These are phyloP conservation scores for Tuber borchii DNA, from an alignment of 495 filamentous ascomycete species.

Conservation along the genomic window DNA sequence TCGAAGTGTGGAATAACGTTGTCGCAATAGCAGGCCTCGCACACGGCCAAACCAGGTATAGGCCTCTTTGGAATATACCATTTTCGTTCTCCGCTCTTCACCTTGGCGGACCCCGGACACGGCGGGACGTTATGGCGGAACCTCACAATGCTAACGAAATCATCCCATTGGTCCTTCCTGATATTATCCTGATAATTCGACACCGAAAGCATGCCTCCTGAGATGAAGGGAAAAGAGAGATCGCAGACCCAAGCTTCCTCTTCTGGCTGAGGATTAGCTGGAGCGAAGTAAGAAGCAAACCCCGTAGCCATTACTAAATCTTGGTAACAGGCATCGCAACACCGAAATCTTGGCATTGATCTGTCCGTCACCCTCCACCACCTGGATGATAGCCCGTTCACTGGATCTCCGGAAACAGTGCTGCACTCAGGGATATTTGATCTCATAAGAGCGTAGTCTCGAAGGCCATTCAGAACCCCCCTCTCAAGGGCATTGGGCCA, in stretches of 20 bases:
- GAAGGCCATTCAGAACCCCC: slow-evolving; percentile 23
- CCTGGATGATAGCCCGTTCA: slow-evolving; percentile 14
- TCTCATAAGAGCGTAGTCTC: slow-evolving; percentile 28
- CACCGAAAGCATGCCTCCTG: slow-evolving; percentile 28
- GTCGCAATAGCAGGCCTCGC: slow-evolving; percentile 44
- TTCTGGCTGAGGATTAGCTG: slow-evolving; percentile 31
- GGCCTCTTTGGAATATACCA: slow-evolving; percentile 43
- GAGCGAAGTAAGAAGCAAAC: slow-evolving; percentile 38
- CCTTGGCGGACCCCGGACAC: slow-evolving; percentile 25
- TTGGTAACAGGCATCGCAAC: slow-evolving; percentile 45
- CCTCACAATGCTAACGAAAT: slow-evolving; percentile 40
- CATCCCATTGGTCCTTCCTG: slow-evolving; percentile 39
- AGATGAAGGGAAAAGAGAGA: slow-evolving; percentile 40
- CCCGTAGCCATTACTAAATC: slow-evolving; percentile 41
- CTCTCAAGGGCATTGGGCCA: slow-evolving; percentile 25
- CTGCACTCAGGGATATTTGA: slow-evolving; percentile 23
- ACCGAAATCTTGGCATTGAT: slow-evolving; percentile 40
- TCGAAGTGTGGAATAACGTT: slow-evolving; percentile 41
- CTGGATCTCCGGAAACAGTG: slow-evolving; percentile 18
- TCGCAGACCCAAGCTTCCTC: slow-evolving; percentile 43
- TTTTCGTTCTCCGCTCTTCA: slow-evolving; percentile 25
- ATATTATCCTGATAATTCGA: slow-evolving; percentile 38
- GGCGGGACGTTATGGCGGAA: slow-evolving; percentile 29
- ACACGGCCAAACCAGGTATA: slow-evolving; percentile 40
- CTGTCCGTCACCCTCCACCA: slow-evolving; percentile 31